A percentile compares a stretch with the other conserved stretches of the same genome.
These are phyloP conservation scores for Stramenopiles sp. DNA, from an alignment of 352 stramenopile genomes.

Conservation along the genomic window DNA sequence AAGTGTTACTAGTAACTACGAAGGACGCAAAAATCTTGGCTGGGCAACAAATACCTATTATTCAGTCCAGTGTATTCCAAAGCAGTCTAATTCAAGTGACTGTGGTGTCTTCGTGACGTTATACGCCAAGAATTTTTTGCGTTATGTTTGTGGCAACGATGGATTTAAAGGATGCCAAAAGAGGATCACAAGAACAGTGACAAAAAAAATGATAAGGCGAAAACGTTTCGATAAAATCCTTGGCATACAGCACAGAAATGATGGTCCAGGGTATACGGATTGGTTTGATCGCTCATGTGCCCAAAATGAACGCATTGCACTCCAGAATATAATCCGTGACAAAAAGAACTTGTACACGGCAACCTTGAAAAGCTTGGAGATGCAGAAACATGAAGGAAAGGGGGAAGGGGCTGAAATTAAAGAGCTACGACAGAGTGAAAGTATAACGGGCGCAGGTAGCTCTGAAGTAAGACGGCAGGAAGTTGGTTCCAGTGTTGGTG, in stretches of 20 bases:
- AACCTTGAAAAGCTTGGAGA: background rate
- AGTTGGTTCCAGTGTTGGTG: too few relatives aligned
- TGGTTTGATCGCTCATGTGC: background rate
- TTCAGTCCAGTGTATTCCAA: background rate
- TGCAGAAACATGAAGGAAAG: background rate
- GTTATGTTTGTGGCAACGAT: background rate
- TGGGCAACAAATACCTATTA: background rate
- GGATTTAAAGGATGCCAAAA: too few relatives aligned
- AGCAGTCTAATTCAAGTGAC: background rate
- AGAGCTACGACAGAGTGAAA: too few relatives aligned
- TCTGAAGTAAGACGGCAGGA: too few relatives aligned
- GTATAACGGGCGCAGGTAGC: too few relatives aligned
- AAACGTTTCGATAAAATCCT: background rate
- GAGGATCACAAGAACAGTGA: background rate
- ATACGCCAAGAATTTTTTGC: background rate
- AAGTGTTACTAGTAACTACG: background rate
- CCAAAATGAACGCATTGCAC: background rate
- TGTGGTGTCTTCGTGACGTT: slow-evolving; percentile 4
- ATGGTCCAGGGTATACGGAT: background rate
- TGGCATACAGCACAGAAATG: background rate
- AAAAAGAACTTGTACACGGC: background rate
- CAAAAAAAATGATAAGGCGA: background rate
- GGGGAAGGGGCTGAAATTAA: background rate
- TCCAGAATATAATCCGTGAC: background rate
- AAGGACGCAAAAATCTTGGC: background rate